Evolutionary conservation across 2,329 filamentous ascomycete species (phyloP), one percentile per base, ranked within the genome.

Genomic region (Albophoma yamanashiensis): DNA sequence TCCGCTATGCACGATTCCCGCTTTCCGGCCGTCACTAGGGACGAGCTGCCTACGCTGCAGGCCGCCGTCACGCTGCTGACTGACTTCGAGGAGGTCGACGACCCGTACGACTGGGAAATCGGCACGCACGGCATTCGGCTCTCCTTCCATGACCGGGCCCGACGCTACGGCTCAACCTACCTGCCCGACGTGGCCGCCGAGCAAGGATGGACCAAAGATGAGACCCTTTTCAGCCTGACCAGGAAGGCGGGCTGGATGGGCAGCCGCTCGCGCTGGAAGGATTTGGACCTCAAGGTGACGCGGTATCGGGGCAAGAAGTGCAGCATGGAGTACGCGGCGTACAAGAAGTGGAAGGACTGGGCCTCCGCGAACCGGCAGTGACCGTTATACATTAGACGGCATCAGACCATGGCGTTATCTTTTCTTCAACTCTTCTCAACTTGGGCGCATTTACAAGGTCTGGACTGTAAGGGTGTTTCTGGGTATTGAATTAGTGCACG

Each of bases 151-250:
- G 80, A 91, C 66, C 82, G 86, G 65, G 86, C 86, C 20, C 82
- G 86, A 57, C 84, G 89, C 55, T 91, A 91, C 70, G 90, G 92
- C 20, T 84, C 91, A 0, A 97, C 94, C 0, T 99, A 97, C 69
- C 81, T 99, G 17, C 94, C 94, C 0, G 91, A 97, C 70, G 92
- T 99, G 7, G 89, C 93, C 12, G 78, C 83, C 1, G 94, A 99
- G 78, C 94, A 97, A 72, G 92, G 91, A 20, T 99, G 94, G 94
- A 90, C 83, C 14, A 92, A 94, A 74, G 92, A 97, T 71, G 91
- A 97, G 79, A 90, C 93, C 0, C 74, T 99, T 3, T 82, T 92
- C 59, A 95, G 90, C 74, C 76, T 97, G 70, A 94, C 97, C 88
- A 82, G 91, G 62, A 99, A 99, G 80, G 92, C 92, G 0, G 94